Evolutionary conservation across 2,329 filamentous ascomycete genomes (phyloP).

Genomic region (Cadophora luteo-olivacea): DNA sequence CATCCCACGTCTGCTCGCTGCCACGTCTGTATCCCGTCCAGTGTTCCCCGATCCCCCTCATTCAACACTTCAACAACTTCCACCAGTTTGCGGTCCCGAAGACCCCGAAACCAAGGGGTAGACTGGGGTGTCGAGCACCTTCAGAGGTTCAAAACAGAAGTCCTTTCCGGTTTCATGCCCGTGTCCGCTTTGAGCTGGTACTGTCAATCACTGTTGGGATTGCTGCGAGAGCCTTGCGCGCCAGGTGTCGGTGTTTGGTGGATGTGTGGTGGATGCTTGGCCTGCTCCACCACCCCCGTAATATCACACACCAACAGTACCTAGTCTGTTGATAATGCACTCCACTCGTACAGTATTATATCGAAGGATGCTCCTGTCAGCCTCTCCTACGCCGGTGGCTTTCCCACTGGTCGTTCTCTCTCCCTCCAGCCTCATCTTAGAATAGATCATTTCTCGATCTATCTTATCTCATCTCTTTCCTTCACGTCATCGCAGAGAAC

Average conservation of each 20-base stretch:
- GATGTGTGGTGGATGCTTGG: neutral
- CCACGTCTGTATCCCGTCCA: neutral
- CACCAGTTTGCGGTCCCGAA: neutral
- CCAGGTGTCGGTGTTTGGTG: neutral
- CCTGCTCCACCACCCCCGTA: conserved; percentile 8
- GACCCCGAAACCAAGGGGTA: conserved; percentile 6
- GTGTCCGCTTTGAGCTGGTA: conserved; percentile 5
- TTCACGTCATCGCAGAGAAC: conserved; percentile 3
- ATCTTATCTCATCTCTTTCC: conserved; percentile 2
- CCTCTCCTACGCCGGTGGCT: neutral
- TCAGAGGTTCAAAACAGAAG: conserved; percentile 1
- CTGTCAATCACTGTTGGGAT: neutral
- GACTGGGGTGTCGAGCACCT: neutral
- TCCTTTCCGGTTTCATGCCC: conserved; percentile 11
- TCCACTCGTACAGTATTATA: neutral
- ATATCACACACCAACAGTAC: neutral
- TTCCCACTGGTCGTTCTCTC: neutral
- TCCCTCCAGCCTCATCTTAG: conserved; percentile 5
- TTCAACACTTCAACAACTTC: neutral
- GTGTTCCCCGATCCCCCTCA: neutral
- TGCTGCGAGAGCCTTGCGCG: conserved; percentile 12
- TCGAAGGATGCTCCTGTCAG: conserved; percentile 2
- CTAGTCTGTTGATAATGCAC: neutral
- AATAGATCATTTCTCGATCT: neutral
- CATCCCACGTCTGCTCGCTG: neutral